Percentiles rank a stretch among this genome's conserved stretches.
phyloP scores from a whole-genome alignment of 495 filamentous ascomycete species.

The Copromyces sp. region DNA sequence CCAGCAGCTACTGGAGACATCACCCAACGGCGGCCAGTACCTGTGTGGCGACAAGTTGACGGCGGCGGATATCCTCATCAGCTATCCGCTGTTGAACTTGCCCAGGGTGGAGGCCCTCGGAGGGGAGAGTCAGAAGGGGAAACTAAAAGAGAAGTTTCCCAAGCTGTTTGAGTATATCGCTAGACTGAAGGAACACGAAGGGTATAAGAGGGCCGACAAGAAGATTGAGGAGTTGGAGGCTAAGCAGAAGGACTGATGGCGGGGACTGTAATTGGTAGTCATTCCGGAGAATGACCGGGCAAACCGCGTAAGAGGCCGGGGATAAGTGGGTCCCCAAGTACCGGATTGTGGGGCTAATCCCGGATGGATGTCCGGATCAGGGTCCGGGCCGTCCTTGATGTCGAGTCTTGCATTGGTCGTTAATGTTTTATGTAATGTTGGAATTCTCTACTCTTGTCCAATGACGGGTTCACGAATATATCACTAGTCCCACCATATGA shows the following conservation, averaged over 20 bases:
- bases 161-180: constrained; percentile 53
- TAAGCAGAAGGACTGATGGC: not conserved
- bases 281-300: not conserved
- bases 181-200: constrained; percentile 49
- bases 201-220: constrained; percentile 42
- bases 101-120: constrained; percentile 51
- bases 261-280: not conserved
- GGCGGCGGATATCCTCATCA: constrained; percentile 71
- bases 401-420: not conserved
- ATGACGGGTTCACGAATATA: no score
- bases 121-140: constrained; percentile 3
- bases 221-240: constrained; percentile 51
- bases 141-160: constrained; percentile 16
- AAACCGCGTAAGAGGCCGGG: not conserved
- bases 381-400: not conserved
- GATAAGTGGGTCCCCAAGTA: not conserved
- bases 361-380: not conserved
- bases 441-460: no score
- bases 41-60: constrained; percentile 65
- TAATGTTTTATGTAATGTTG: no score
- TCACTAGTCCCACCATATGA: no score
- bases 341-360: not conserved
- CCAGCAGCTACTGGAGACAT: constrained; percentile 56
- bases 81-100: constrained; percentile 51
- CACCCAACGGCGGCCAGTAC: constrained; percentile 46